These are phyloP conservation scores for Aspergillus fijiensis DNA, from an alignment of 2,329 filamentous ascomycete species.

Conservation along the genomic window DNA sequence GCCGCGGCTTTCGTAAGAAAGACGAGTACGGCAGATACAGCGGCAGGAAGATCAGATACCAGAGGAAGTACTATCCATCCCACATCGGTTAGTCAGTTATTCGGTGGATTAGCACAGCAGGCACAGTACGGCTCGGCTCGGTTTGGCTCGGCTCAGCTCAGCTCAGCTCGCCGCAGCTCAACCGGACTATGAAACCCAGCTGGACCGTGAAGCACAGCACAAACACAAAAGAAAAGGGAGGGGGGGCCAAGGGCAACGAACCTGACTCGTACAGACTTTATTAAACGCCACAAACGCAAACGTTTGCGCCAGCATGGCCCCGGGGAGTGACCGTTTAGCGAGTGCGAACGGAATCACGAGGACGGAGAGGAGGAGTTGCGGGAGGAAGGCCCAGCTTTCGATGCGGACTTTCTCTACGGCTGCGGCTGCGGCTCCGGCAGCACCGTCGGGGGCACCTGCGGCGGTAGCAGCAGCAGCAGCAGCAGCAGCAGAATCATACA, in stretches of 20 bases:
- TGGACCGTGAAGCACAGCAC: no score
- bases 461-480: constrained; percentile 56
- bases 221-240: no score
- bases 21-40: constrained; percentile 83
- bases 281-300: constrained; percentile 98
- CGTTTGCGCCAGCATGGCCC: constrained; percentile 88
- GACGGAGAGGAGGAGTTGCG: constrained; percentile 79
- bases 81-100: background rate
- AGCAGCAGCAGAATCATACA: constrained; percentile 78
- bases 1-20: constrained; percentile 58
- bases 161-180: no score
- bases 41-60: constrained; percentile 93
- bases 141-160: no score
- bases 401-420: constrained; percentile 35
- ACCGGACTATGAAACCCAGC: no score
- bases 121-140: no score
- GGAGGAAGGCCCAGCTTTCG: constrained; percentile 83
- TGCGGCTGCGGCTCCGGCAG: no score
- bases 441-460: no score
- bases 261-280: constrained; percentile 98
- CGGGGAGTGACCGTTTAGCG: constrained; percentile 77
- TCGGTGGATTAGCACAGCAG: background rate
- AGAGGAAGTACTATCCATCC: constrained; percentile 79
- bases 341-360: constrained; percentile 72
- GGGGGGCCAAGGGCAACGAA: constrained; percentile 45